Evolutionary conservation across 768 basidiomycete genomes (phyloP), one percentile per base, ranked within the genome.

Genomic region (Royoungia palumana): DNA sequence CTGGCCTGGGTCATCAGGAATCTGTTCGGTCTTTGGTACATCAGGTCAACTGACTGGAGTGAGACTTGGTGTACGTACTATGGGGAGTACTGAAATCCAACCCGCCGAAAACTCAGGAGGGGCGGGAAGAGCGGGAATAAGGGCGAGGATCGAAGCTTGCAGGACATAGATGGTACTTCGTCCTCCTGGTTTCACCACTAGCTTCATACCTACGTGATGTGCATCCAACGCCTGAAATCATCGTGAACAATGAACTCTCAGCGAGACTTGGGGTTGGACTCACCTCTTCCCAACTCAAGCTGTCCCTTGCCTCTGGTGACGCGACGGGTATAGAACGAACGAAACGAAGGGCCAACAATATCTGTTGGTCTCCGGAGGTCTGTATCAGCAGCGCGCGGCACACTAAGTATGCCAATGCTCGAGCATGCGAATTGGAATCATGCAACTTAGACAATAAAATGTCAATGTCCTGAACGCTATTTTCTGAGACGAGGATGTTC

Each of bases 111-210:
- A 53, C 41, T 24, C 66, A 68, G 3, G 6, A 79, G 86, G 43
- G 72, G 69, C 19, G 66, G 72, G 47, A 20, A 85, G 75, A n/a
- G 62, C 55, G 11, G 81, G 67, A 8, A 88, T 62, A 19, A 77
- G 52, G 0, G 74, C 73, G 21, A 89, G 49, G 22, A 87, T 61
- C 4, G 81, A 77, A 6, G 79, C 67, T 59, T 86, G 85, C 46
- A 89, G 62, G 64, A 78, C 78, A 34, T 72, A 67, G 8, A 75
- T 55, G 2, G 87, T 85, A 32, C 62, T 74, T 50, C 70, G 74
- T 59, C 80, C 83, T 44, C 69, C 80, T 2, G 86, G 83, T 62
- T 87, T 91, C 10, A 70, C 58, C 6, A 81, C 72, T 3, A 82
- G 71, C 41, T 72, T 72, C 50, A 67, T 78, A 5, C 73, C 75